A percentile compares a stretch with the other conserved stretches of the same genome.
Conservation (phyloP, 1,139 yeast species). For the Sugiyamaella sp. region DNA sequence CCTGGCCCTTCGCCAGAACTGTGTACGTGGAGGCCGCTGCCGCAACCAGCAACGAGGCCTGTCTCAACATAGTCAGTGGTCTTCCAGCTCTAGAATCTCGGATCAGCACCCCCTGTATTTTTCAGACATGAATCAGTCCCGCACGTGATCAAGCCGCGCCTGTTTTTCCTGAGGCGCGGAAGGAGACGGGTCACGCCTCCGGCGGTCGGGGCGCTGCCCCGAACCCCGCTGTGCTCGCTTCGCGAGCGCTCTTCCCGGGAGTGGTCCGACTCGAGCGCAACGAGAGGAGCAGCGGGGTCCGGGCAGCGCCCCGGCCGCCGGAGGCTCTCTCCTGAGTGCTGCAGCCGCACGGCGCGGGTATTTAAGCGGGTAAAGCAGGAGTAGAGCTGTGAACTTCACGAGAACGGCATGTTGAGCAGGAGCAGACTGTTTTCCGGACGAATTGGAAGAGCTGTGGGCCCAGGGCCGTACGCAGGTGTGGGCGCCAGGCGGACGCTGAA, state of each 20-base stretch:
- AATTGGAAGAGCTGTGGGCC: neutral
- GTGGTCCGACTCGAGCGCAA: too few relatives aligned
- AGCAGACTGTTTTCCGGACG: neutral
- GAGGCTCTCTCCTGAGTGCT: too few relatives aligned
- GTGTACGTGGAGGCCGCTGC: conserved; percentile 16
- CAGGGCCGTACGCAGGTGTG: too few relatives aligned
- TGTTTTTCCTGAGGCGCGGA: too few relatives aligned
- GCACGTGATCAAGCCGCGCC: too few relatives aligned
- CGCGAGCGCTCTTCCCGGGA: too few relatives aligned
- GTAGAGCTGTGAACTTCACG: neutral
- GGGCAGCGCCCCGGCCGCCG: too few relatives aligned
- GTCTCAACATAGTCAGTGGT: conserved; percentile 12
- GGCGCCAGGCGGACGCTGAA: conserved; percentile 1
- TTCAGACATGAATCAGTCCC: too few relatives aligned
- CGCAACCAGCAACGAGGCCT: conserved; percentile 2
- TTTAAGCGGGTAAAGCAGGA: neutral
- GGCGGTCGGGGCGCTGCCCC: too few relatives aligned
- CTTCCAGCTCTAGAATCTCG: neutral
- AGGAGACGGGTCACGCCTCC: too few relatives aligned
- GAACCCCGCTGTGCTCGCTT: too few relatives aligned
- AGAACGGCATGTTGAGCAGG: neutral
- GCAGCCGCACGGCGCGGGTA: neutral
- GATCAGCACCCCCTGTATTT: neutral
- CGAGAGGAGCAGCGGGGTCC: too few relatives aligned
- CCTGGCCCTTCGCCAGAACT: neutral